These are phyloP conservation scores for Colletotrichum navitas DNA, from an alignment of 2,329 filamentous ascomycete species.

Conservation along the genomic window DNA sequence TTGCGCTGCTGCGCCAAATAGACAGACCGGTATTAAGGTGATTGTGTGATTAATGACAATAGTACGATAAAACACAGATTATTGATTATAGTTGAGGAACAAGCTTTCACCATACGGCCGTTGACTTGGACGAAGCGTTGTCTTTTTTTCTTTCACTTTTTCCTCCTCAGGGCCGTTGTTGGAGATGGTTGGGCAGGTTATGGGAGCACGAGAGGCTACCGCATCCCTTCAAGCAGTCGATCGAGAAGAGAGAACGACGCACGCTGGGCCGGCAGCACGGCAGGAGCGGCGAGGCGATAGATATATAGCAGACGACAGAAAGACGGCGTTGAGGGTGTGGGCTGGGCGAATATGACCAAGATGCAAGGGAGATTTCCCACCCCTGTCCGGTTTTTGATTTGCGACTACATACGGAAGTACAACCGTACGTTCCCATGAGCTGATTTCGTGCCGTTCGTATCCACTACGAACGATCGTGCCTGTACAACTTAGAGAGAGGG, in stretches of 20 bases:
- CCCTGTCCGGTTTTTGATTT: slow-evolving; percentile 6
- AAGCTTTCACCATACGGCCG: not conserved
- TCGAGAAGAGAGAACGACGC: not conserved
- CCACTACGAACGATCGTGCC: not conserved
- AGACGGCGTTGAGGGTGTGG: not conserved
- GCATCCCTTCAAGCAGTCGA: not conserved
- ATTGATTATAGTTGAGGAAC: not conserved
- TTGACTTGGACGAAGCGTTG: not conserved
- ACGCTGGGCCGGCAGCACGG: not conserved
- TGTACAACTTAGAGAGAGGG: not conserved
- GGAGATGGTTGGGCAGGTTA: not conserved
- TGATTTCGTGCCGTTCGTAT: not conserved
- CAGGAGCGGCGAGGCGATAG: not conserved
- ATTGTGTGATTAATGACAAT: not conserved
- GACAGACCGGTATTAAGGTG: not conserved
- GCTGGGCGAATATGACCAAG: not conserved
- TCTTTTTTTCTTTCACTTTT: not conserved
- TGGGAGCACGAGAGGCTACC: not conserved
- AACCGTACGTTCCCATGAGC: not conserved
- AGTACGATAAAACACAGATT: no score
- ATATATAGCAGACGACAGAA: not conserved
- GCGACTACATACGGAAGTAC: not conserved
- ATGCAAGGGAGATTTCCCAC: slow-evolving; percentile 5
- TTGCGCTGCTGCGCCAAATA: not conserved
- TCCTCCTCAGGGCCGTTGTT: not conserved